Evolutionary conservation across 2,329 filamentous ascomycete genomes (phyloP), one percentile per base, ranked within the genome.

Genomic region (Claviceps arundinis): DNA sequence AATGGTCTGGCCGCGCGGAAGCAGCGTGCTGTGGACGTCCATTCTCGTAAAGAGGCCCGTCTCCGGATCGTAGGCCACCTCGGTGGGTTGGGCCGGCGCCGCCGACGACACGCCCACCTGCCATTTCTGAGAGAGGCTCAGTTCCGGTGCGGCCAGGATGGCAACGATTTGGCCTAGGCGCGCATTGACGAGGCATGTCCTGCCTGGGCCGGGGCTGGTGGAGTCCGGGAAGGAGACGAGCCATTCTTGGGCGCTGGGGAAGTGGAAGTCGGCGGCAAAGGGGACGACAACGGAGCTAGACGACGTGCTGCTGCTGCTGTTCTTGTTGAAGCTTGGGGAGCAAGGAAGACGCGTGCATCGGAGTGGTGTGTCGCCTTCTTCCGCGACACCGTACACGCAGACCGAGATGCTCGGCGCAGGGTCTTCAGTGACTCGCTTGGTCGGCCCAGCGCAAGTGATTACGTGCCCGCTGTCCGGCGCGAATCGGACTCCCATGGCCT

Each of bases 131-230:
- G 37, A 51, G 11, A 53, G n/a, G 24, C 17, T 53, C n/a, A 53
- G 30, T 19, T 53, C 22, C n/a, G 52, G 17, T 2, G 52, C 14
- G 1, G 41, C 19, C n/a, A 53, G 47, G 19, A 53, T 44, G 16
- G 52, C 38, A 14, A 53, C 48, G 14, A 37, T 44, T 44, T 53
- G 52, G n/a, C 52, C 52, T 26, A 53, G 40, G 9, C 52, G 52
- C n/a, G 52, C 52, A 30, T 53, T 53, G 42, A 53, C 44, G 41
- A 53, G 43, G 43, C 48, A 53, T 5, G 52, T 53, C 48, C 37
- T 48, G n/a, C 43, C 48, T n/a, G 52, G 22, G 37, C 48, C 48
- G 16, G 52, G 22, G 37, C 37, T 22, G 48, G 48, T 51, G 37
- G 42, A 47, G 44, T 53, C 52, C 3, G 52, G 52, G 37, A 53